Evolutionary conservation across 2,329 filamentous ascomycete genomes (phyloP), one percentile per base, ranked within the genome.

Genomic region (Bipolaris oryzae): DNA sequence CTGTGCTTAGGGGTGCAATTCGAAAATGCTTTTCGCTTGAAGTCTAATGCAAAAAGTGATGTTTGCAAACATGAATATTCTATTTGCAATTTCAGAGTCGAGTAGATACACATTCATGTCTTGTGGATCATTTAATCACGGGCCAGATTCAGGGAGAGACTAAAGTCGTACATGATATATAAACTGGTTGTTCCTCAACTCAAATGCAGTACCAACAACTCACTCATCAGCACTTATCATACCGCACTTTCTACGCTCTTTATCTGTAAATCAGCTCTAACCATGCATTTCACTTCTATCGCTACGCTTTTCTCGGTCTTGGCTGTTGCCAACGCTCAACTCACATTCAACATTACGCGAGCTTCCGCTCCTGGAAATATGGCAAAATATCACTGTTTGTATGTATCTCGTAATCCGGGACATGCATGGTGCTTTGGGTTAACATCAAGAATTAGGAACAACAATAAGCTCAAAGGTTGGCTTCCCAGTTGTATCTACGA

Each of bases 321-420:
- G 1, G 48, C 57, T 23, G 23, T 46, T 18, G 31, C 44, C 28
- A 53, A 37, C 21, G 65, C 68, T 7, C 57, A 63, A 35, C 55
- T 60, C 31, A 69, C 67, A 2, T 70, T 57, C 62, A 69, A 70
- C 55, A 44, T 67, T 9, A 69, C 63, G 1, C 46, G 61, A 16
- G 66, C 68, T 9, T 57, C 60, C 10, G 25, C 48, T 15, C 18
- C 42, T 0, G 61, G 63, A 16, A 66, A 69, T 41, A 61, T 56
- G 16, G 43, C 63, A 18, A 70, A 70, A 44, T 70, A 70, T 52
- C 59, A 45, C n/a, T 70, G 68, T 55, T 51, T 67, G 66, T 70
- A 62, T n/a, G 43, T 38, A 31, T 33, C 25, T 41, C 7, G 3
- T 13, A n/a, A 35, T 2, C 7, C 25, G n/a, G 20, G 7, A 23